Evolutionary conservation across 2,329 filamentous ascomycete species (phyloP).

Genomic region (Aspergillus glaucus): DNA sequence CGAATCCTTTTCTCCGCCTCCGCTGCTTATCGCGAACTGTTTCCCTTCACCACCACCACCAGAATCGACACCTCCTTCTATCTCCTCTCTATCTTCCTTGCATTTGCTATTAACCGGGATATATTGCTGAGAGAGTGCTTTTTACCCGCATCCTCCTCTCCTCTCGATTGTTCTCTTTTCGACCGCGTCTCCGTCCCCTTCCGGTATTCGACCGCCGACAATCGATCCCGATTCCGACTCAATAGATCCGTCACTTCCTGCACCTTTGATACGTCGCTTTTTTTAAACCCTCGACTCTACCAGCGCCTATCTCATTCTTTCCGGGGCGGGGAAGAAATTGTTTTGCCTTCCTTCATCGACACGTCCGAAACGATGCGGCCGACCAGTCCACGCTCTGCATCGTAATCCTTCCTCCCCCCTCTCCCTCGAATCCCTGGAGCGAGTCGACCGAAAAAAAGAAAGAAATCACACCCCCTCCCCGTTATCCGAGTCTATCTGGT

Average conservation of each 20-base stretch:
- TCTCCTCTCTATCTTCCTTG: constrained; percentile 11
- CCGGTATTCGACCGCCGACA: constrained; percentile 2
- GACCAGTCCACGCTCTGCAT: constrained; percentile 11
- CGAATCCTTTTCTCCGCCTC: constrained; percentile 20
- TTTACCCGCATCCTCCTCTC: constrained; percentile 54
- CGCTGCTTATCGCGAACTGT: constrained; percentile 21
- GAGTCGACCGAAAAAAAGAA: background rate
- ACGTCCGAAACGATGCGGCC: constrained; percentile 14
- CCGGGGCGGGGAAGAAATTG: constrained; percentile 1
- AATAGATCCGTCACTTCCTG: too few relatives aligned
- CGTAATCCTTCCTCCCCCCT: constrained; percentile 7
- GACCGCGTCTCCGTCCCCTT: constrained; percentile 52
- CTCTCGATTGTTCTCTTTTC: constrained; percentile 77
- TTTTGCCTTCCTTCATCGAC: constrained; percentile 1
- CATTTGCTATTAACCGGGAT: constrained; percentile 34
- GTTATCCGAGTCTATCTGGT: background rate
- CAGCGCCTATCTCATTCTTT: background rate
- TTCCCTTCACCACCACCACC: background rate
- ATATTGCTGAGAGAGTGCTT: too few relatives aligned
- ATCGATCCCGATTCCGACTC: too few relatives aligned
- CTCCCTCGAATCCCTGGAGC: background rate
- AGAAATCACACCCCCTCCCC: background rate
- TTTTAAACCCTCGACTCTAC: too few relatives aligned
- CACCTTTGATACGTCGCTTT: too few relatives aligned
- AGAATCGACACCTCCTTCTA: background rate